phyloP scores from a whole-genome alignment of 768 basidiomycete species.

The Lentinula guzmanii region DNA sequence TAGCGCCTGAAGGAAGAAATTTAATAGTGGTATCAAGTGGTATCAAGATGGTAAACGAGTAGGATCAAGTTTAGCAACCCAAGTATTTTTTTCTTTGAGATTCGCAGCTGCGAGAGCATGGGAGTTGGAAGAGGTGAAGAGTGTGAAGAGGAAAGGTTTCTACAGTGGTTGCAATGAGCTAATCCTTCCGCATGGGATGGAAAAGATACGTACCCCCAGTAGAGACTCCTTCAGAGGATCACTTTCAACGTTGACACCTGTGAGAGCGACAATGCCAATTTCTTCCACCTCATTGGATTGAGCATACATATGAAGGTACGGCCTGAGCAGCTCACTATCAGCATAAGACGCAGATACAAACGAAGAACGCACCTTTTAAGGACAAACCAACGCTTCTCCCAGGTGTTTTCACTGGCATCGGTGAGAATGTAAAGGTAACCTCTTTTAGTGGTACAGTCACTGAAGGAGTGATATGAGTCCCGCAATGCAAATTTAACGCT shows the following conservation, averaged over 20 bases:
- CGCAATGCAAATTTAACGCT: neutral
- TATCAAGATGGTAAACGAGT: constrained; percentile 51
- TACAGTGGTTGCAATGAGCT: constrained; percentile 20
- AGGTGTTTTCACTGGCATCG: constrained; percentile 73
- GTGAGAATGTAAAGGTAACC: constrained; percentile 76
- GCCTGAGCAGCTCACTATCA: constrained; percentile 39
- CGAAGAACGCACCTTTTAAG: constrained; percentile 57
- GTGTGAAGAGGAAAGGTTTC: constrained; percentile 84
- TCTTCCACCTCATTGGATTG: constrained; percentile 83
- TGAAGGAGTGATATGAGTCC: constrained; percentile 20
- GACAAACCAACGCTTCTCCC: constrained; percentile 86
- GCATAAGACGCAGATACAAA: neutral
- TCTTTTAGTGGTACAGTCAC: constrained; percentile 79
- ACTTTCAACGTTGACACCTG: constrained; percentile 78
- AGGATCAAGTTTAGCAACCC: constrained; percentile 82
- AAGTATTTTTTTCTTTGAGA: constrained; percentile 76
- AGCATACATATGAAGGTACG: constrained; percentile 85
- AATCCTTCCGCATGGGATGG: neutral
- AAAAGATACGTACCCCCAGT: constrained; percentile 60
- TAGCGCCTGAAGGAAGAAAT: neutral
- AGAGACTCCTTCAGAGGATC: constrained; percentile 85
- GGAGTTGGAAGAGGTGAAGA: constrained; percentile 90
- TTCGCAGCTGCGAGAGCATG: constrained; percentile 82
- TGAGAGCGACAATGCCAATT: constrained; percentile 74
- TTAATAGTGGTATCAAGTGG: neutral